A percentile compares a stretch with the other conserved stretches of the same genome.
These are phyloP conservation scores for Aspergillus nomiae DNA, from an alignment of 2,329 filamentous ascomycete genomes.

Conservation along the genomic window DNA sequence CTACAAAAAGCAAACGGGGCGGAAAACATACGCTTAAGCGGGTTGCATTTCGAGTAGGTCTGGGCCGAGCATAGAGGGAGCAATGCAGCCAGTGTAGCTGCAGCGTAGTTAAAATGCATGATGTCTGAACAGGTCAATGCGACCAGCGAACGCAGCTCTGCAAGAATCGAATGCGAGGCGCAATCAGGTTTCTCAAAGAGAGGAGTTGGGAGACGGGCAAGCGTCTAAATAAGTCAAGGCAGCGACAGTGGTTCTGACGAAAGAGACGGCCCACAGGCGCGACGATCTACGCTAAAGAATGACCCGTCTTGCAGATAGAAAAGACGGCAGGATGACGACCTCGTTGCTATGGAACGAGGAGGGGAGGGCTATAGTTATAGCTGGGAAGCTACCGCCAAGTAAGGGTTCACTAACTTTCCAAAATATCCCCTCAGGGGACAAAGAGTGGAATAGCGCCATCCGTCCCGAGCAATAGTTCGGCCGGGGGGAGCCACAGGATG, in stretches of 20 bases:
- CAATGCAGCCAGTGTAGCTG: constrained; percentile 33
- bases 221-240: constrained; percentile 5
- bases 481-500: background rate
- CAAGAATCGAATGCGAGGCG: constrained; percentile 4
- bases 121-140: constrained; percentile 8
- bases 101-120: constrained; percentile 37
- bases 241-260: constrained; percentile 1
- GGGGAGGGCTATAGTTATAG: background rate
- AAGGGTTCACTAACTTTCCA: background rate
- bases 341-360: constrained; percentile 8
- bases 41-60: constrained; percentile 76
- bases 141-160: constrained; percentile 3
- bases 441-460: background rate
- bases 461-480: background rate
- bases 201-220: background rate
- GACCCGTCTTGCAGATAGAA: constrained; percentile 8
- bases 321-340: constrained; percentile 8
- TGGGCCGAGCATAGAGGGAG: constrained; percentile 58
- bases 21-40: constrained; percentile 42
- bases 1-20: background rate
- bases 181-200: background rate
- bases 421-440: constrained; percentile 5
- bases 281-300: constrained; percentile 7
- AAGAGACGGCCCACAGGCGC: background rate
- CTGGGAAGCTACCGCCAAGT: constrained; percentile 8